phyloP scores from a whole-genome alignment of 1,284 basidiomycete genomes.

The Ceratobasidium sp. region DNA sequence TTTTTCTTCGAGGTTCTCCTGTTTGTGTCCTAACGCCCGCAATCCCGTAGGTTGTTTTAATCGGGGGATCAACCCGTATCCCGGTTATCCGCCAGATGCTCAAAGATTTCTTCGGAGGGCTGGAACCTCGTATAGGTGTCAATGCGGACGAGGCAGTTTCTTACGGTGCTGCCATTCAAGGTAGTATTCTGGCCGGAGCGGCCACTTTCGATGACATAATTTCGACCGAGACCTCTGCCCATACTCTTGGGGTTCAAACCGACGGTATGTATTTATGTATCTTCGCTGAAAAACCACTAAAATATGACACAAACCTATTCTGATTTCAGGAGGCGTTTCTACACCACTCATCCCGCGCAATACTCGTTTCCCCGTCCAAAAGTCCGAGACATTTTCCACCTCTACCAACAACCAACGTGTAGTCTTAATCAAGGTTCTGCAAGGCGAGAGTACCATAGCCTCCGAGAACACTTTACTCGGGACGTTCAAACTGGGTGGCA shows the following conservation, averaged over 20 bases:
- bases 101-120: slow-evolving; percentile 97
- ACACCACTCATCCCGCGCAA: slow-evolving; percentile 71
- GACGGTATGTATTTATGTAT: slow-evolving; percentile 57
- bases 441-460: slow-evolving; percentile 81
- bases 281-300: too few relatives aligned
- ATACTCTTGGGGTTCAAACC: slow-evolving; percentile 70
- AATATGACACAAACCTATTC: too few relatives aligned
- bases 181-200: too few relatives aligned
- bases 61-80: slow-evolving; percentile 95
- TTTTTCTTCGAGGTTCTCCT: too few relatives aligned
- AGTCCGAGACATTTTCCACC: slow-evolving; percentile 73
- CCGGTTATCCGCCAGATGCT: slow-evolving; percentile 99
- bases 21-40: too few relatives aligned
- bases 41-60: slow-evolving; percentile 68
- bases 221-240: slow-evolving; percentile 65
- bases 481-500: slow-evolving; percentile 69
- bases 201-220: too few relatives aligned
- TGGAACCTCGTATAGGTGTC: slow-evolving; percentile 95
- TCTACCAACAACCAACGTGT: slow-evolving; percentile 67
- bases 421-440: slow-evolving; percentile 81
- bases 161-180: slow-evolving; percentile 99
- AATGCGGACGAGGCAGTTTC: slow-evolving; percentile 99
- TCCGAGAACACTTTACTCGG: slow-evolving; percentile 66
- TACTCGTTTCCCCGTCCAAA: slow-evolving; percentile 73
- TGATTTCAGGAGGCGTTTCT: slow-evolving; percentile 66